These are phyloP conservation scores for Clohesyomyces aquaticus DNA, from an alignment of 495 filamentous ascomycete genomes.

Conservation along the genomic window DNA sequence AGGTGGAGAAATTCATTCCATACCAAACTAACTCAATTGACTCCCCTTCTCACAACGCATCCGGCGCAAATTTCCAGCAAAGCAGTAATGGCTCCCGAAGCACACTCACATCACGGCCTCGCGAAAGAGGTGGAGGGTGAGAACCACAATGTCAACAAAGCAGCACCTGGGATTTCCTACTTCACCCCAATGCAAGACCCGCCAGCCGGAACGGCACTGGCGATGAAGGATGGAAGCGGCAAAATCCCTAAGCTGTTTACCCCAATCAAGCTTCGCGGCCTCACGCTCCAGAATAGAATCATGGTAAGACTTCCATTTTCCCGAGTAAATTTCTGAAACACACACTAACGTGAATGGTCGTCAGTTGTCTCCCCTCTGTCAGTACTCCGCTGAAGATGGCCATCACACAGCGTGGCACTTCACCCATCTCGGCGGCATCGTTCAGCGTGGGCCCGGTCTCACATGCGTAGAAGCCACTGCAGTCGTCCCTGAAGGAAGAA, in stretches of 20 bases:
- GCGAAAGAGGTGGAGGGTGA: slow-evolving; percentile 17
- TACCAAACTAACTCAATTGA: not conserved
- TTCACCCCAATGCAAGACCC: slow-evolving; percentile 39
- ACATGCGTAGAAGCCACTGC: slow-evolving; percentile 71
- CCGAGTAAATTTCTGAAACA: slow-evolving; percentile 47
- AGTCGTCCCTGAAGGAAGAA: slow-evolving; percentile 70
- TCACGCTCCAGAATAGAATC: slow-evolving; percentile 75
- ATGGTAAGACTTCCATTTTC: slow-evolving; percentile 45
- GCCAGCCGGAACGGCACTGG: slow-evolving; percentile 36
- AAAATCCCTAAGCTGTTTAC: slow-evolving; percentile 43
- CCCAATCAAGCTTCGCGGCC: slow-evolving; percentile 58
- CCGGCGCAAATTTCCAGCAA: not conserved
- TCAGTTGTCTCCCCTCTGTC: slow-evolving; percentile 65
- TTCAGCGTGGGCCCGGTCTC: slow-evolving; percentile 65
- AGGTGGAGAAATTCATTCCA: not conserved
- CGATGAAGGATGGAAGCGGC: slow-evolving; percentile 37
- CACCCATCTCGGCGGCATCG: slow-evolving; percentile 64
- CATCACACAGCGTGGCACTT: slow-evolving; percentile 74
- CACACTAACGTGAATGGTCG: not conserved
- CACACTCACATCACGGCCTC: slow-evolving; percentile 35
- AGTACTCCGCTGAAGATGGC: slow-evolving; percentile 69
- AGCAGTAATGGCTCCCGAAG: slow-evolving; percentile 16
- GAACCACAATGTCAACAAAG: slow-evolving; percentile 24
- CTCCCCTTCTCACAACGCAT: not conserved
- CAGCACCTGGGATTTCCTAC: slow-evolving; percentile 39